Evolutionary conservation across 768 basidiomycete species (phyloP), one percentile per base, ranked within the genome.

Genomic region (Suillus placidus): DNA sequence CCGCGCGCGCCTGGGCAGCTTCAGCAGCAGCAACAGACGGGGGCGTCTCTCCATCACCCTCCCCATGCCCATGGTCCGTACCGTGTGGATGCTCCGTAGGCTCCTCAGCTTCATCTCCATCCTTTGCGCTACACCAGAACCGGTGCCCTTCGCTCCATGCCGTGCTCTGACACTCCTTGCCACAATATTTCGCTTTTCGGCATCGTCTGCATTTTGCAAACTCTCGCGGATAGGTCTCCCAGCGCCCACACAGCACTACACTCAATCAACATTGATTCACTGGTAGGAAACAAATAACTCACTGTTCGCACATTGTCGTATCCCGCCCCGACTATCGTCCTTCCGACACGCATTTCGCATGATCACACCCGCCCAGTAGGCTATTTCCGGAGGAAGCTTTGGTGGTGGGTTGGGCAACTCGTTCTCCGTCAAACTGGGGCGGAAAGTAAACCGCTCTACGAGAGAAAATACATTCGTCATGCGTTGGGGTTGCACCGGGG

Each of bases 291-390:
- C n/a, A 37, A 13, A 65, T 40, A 5, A 85, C 90, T 76, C 69
- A 93, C 91, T 98, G 74, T 97, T 97, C 0, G 97, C 97, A 82
- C 97, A 99, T 77, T 99, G 97, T 64, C 97, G 80, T 67, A 98
- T 95, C 13, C 97, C 97, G 61, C 95, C 95, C 42, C 90, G 81
- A 58, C 84, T 88, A 68, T 99, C 97, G 71, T 99, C 97, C 81
- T 99, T 99, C 74, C 97, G 83, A 79, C 97, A 99, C 14, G 97
- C 97, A 76, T 99, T 99, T 61, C 97, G 86, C 97, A 99, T 99
- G 73, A 99, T 97, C n/a, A 98, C 97, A 3, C 95, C 95, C 0
- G 97, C 97, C 97, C 97, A 99, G 72, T 98, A 97, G 77, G 97
- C 94, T 30, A 99, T 97, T 76, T 99, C 97, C 12, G 84, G 82